Conservation (phyloP, 1,284 basidiomycete species). For the Fomitopsis palustris region DNA sequence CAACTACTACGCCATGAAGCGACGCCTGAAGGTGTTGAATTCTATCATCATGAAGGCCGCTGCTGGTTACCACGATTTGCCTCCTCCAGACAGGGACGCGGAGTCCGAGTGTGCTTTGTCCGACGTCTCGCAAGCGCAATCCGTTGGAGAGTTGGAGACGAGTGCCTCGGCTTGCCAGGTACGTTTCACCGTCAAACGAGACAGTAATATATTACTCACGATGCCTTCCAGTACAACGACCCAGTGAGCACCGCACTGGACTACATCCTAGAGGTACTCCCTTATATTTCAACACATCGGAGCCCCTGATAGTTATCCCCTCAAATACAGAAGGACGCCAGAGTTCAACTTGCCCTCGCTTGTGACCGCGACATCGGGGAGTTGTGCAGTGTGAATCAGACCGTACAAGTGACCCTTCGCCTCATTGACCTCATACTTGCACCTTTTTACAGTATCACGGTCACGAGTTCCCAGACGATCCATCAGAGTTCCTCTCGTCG, state of each 20-base stretch:
- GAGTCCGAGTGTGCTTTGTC: not conserved
- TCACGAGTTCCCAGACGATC: not conserved
- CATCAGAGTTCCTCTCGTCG: not conserved
- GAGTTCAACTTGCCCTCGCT: not conserved
- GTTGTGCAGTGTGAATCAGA: not conserved
- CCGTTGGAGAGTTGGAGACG: too few relatives aligned
- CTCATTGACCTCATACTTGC: not conserved
- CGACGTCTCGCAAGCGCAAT: not conserved
- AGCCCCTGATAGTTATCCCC: not conserved
- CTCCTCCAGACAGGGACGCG: not conserved
- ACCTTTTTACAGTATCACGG: not conserved
- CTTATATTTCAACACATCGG: not conserved
- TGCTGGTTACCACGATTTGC: not conserved
- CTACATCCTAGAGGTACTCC: not conserved
- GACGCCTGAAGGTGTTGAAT: not conserved
- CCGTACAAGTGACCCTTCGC: not conserved
- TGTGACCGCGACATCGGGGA: not conserved
- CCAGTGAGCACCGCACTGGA: not conserved
- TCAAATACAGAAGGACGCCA: not conserved
- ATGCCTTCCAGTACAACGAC: not conserved
- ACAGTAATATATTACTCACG: too few relatives aligned
- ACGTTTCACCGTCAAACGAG: not conserved
- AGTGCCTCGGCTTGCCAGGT: not conserved
- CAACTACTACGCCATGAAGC: slow-evolving; percentile 2
- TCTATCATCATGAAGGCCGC: not conserved